A percentile compares a stretch with the other conserved stretches of the same genome.
phyloP scores from a whole-genome alignment of 2,329 filamentous ascomycete genomes.

The Colletotrichum sp. region DNA sequence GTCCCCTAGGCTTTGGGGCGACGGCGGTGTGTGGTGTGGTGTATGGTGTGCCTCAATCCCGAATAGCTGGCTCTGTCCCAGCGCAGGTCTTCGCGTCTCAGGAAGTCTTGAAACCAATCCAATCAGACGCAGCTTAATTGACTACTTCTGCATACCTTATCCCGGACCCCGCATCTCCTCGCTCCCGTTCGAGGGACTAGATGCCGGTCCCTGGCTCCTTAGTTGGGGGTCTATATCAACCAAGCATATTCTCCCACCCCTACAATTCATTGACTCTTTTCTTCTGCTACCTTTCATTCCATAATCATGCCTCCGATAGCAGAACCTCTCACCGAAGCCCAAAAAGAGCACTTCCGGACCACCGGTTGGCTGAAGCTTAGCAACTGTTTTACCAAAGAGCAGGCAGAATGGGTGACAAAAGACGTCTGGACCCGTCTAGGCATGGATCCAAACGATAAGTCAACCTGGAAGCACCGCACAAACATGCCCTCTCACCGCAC shows the following conservation, averaged over 20 bases:
- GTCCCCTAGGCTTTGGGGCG: background rate
- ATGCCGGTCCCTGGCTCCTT: background rate
- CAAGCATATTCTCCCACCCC: background rate
- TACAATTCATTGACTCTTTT: no score
- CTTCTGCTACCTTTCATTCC: background rate
- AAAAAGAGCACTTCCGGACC: constrained; percentile 45
- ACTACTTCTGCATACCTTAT: background rate
- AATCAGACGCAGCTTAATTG: background rate
- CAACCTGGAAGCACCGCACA: constrained; percentile 67
- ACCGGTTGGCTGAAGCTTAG: constrained; percentile 41
- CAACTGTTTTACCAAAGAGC: constrained; percentile 40
- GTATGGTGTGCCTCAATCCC: background rate
- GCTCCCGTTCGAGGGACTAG: background rate
- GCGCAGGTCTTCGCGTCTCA: background rate
- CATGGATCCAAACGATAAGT: constrained; percentile 66
- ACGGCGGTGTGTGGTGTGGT: background rate
- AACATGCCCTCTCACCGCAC: constrained; percentile 69
- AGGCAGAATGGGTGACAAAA: constrained; percentile 37
- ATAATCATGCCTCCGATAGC: background rate
- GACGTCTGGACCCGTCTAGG: constrained; percentile 70
- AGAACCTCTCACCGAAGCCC: constrained; percentile 37
- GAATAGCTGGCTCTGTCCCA: background rate
- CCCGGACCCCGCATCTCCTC: constrained; percentile 2
- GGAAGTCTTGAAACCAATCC: background rate
- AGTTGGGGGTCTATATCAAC: background rate